Evolutionary conservation across 345 rosid species (phyloP).

Genomic region (Litchi chinensis): DNA sequence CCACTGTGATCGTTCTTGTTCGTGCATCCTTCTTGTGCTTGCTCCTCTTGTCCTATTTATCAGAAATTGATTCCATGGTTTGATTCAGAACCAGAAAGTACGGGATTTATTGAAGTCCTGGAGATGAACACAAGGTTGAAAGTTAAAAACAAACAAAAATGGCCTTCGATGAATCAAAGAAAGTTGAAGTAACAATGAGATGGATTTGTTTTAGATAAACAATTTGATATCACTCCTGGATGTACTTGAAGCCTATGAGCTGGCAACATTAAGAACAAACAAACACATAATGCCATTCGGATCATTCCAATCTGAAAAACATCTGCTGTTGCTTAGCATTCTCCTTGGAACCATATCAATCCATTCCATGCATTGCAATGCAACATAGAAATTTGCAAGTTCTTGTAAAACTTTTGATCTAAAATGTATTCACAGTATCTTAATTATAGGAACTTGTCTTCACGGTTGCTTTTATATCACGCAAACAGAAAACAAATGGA

Average conservation of each 20-base stretch:
- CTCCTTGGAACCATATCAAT: no score
- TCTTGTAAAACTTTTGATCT: no score
- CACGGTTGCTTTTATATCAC: no score
- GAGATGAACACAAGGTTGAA: neutral
- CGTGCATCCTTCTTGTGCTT: neutral
- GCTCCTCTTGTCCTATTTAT: neutral
- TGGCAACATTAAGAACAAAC: neutral
- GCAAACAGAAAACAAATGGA: no score
- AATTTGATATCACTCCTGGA: neutral
- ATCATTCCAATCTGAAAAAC: neutral
- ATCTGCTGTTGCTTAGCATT: neutral
- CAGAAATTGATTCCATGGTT: slow-evolving; percentile 1
- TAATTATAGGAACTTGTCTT: no score
- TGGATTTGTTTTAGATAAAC: neutral
- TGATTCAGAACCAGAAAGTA: neutral
- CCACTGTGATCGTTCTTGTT: slow-evolving; percentile 17
- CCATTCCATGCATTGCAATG: no score
- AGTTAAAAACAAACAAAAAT: neutral
- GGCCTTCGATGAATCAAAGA: neutral
- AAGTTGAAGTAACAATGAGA: neutral
- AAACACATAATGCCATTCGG: neutral
- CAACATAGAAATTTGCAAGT: no score
- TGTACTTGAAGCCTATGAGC: neutral
- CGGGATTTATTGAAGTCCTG: neutral
- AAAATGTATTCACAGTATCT: no score